Conservation (phyloP, 768 basidiomycete species). For the Boletus rubropictus region DNA sequence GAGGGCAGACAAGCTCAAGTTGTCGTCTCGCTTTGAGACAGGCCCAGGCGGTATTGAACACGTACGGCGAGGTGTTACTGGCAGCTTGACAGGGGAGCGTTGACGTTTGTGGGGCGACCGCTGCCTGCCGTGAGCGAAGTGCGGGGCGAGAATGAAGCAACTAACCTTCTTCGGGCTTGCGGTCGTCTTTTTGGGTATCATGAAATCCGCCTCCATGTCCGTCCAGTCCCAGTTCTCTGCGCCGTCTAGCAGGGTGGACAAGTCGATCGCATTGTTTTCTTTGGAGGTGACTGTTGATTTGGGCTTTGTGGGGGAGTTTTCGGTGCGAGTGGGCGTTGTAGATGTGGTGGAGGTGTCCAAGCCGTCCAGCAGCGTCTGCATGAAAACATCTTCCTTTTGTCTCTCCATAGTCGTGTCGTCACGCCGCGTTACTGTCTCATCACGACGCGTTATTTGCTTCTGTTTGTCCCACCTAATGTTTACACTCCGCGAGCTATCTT, state of each 20-base stretch:
- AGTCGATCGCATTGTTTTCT: constrained; percentile 28
- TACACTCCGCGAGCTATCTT: constrained; percentile 11
- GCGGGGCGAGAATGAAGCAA: not conserved
- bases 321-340: constrained; percentile 27
- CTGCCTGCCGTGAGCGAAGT: constrained; percentile 2
- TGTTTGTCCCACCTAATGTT: constrained; percentile 4
- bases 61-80: constrained; percentile 7
- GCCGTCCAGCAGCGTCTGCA: constrained; percentile 46
- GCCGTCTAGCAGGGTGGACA: constrained; percentile 51
- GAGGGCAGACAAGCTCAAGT: constrained; percentile 43
- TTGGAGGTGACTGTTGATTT: not conserved
- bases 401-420: constrained; percentile 32
- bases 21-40: constrained; percentile 12
- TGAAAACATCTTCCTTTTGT: constrained; percentile 54
- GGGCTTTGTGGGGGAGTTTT: constrained; percentile 24
- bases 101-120: constrained; percentile 12
- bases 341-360: constrained; percentile 47
- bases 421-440: not conserved
- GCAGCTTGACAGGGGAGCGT: constrained; percentile 18
- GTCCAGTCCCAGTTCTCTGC: constrained; percentile 69
- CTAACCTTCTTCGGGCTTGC: constrained; percentile 23
- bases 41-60: constrained; percentile 7
- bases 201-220: constrained; percentile 45
- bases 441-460: constrained; percentile 25
- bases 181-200: constrained; percentile 46